phyloP scores from a whole-genome alignment of 345 rosid genomes.

The Firmiana major region DNA sequence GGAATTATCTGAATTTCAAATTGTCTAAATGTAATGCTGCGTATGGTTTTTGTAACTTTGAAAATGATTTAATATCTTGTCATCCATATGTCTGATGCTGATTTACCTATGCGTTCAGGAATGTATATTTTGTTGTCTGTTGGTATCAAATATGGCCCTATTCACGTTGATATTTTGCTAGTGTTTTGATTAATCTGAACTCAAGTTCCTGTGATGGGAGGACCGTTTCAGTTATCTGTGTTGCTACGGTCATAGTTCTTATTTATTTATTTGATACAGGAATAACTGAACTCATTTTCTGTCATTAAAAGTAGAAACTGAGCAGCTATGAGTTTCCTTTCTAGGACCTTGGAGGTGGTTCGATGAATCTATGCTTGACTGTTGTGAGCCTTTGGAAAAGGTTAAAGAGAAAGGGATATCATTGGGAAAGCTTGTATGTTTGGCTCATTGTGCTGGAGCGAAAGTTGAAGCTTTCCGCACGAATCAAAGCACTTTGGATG shows the following conservation, averaged over 20 bases:
- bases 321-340: conserved; percentile 17
- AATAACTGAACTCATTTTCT: not conserved
- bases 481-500: conserved; percentile 68
- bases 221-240: not conserved
- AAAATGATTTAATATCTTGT: not conserved
- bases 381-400: conserved; percentile 86
- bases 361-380: conserved; percentile 92
- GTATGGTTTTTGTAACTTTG: not conserved
- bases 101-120: not conserved
- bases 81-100: not conserved
- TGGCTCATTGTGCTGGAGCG: conserved; percentile 92
- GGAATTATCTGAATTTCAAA: not conserved
- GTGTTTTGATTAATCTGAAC: not conserved
- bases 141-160: not conserved
- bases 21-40: not conserved
- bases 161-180: not conserved
- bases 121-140: not conserved
- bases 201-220: not conserved
- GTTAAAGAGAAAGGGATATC: conserved; percentile 82
- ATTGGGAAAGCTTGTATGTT: conserved; percentile 84
- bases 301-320: not conserved
- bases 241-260: not conserved
- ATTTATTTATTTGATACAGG: not conserved
- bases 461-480: conserved; percentile 83
- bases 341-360: conserved; percentile 99